Conservation (phyloP, 2,329 filamentous ascomycete species). For the Penicillium glabrum region DNA sequence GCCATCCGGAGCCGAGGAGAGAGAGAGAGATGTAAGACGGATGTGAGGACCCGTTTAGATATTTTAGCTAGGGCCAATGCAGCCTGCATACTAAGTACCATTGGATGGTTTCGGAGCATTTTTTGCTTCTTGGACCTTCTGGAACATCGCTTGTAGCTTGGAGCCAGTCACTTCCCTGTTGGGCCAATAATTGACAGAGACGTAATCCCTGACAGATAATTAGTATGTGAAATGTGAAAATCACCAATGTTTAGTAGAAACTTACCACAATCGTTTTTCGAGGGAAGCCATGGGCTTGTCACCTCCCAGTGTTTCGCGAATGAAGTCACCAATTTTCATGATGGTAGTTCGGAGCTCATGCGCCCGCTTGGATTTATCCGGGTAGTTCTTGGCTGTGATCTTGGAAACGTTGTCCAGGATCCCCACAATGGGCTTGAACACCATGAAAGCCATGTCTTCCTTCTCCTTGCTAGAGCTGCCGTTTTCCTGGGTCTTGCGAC, state of each 20-base stretch:
- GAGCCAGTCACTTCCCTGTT: conserved; percentile 43
- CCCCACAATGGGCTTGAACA: conserved; percentile 49
- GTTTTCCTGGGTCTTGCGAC: conserved; percentile 39
- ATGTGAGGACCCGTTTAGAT: neutral
- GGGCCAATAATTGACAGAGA: conserved; percentile 47
- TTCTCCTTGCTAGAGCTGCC: conserved; percentile 31
- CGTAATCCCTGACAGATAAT: conserved; percentile 41
- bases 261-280: conserved; percentile 48
- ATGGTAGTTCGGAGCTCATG: conserved; percentile 45
- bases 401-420: conserved; percentile 44
- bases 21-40: neutral
- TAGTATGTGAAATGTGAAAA: conserved; percentile 21
- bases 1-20: neutral
- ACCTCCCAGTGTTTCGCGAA: conserved; percentile 40
- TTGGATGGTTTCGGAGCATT: conserved; percentile 29
- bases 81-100: conserved; percentile 20
- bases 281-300: conserved; percentile 41
- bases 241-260: conserved; percentile 1
- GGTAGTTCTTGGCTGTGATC: conserved; percentile 48
- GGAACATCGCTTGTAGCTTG: conserved; percentile 40
- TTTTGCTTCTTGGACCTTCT: conserved; percentile 35
- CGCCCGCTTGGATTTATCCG: conserved; percentile 45
- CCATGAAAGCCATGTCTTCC: conserved; percentile 40
- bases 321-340: conserved; percentile 48
- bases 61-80: neutral